phyloP scores from a whole-genome alignment of 768 basidiomycete species.

The Mycena vulgaris region DNA sequence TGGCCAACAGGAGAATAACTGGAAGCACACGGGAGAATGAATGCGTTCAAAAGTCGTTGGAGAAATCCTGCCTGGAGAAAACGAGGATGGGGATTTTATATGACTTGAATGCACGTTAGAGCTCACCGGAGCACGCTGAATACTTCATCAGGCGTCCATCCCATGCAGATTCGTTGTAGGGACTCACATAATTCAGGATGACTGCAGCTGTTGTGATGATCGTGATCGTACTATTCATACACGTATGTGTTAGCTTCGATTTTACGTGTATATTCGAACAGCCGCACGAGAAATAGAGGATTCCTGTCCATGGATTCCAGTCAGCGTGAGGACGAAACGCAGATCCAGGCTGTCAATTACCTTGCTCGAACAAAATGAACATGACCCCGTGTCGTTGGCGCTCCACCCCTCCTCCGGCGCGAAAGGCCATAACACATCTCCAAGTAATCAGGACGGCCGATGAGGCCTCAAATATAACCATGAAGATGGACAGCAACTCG shows the following conservation, averaged over 20 bases:
- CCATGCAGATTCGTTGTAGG: not conserved
- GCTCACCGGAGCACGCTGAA: conserved; percentile 19
- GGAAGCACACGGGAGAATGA: conserved; percentile 21
- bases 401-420: conserved; percentile 25
- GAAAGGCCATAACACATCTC: conserved; percentile 44
- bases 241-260: no score
- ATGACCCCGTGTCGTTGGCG: conserved; percentile 40
- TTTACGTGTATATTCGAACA: no score
- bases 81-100: not conserved
- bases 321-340: not conserved
- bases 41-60: conserved; percentile 31
- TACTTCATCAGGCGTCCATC: not conserved
- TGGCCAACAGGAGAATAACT: not conserved
- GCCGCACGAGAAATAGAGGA: conserved; percentile 47
- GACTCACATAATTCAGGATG: conserved; percentile 30
- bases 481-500: conserved; percentile 46
- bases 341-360: conserved; percentile 16
- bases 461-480: conserved; percentile 46
- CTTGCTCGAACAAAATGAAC: conserved; percentile 48
- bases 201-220: conserved; percentile 24
- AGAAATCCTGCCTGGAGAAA: conserved; percentile 23
- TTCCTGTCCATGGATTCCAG: not conserved
- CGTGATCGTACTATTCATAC: conserved; percentile 11
- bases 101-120: no score
- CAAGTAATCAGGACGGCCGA: conserved; percentile 42